Base-by-base conservation (phyloP, 2,329 filamentous ascomycete species). In the Fusarium heterosporum region DNA sequence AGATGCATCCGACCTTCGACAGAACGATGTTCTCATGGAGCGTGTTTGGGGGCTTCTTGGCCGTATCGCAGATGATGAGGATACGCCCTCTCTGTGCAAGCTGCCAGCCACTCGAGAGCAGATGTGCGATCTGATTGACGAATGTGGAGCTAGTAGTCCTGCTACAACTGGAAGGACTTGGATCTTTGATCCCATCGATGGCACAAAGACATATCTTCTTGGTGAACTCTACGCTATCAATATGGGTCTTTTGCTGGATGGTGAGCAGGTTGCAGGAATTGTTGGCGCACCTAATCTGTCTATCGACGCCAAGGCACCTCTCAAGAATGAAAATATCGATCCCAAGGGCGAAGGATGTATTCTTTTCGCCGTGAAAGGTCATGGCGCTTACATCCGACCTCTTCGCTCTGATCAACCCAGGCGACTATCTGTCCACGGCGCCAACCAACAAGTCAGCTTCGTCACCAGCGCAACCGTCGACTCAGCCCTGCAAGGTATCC, bases 131-230 rank as follows among this genome's bases (percentile, higher is more conserved):
- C 75, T 85, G 61, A 83, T 88, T 42, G 85, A 88, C 72, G 79
- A 79, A 65, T 86, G 85, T 60, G 81, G 83, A 29, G 66, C 76
- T 19, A 79, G 79, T 25, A 73, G 72, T 16, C 82, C 79, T 6
- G 76, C 72, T 8, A 72, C 64, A 10, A 67, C 72, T 3, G 81
- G 80, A 9, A 74, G 85, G 14, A 81, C 82, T 10, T 88, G 86
- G 85, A 80, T 88, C 0, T 87, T 88, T 68, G 86, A 88, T 68
- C 86, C 86, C 1, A 87, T 88, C 29, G 86, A 88, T 64, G 86
- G 86, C 9, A 88, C 86, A 3, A 83, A 84, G 75, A 86, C 84
- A 1, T 88, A 85, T 53, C 77, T 88, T 10, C 75, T 78, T 12
- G 81, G 83, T 8, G 77, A 86, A 67, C 80, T 86, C 45, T 88